A percentile compares a stretch with the other conserved stretches of the same genome.
Conservation (phyloP, 1,139 yeast species). For the Geotrichum siamense region DNA sequence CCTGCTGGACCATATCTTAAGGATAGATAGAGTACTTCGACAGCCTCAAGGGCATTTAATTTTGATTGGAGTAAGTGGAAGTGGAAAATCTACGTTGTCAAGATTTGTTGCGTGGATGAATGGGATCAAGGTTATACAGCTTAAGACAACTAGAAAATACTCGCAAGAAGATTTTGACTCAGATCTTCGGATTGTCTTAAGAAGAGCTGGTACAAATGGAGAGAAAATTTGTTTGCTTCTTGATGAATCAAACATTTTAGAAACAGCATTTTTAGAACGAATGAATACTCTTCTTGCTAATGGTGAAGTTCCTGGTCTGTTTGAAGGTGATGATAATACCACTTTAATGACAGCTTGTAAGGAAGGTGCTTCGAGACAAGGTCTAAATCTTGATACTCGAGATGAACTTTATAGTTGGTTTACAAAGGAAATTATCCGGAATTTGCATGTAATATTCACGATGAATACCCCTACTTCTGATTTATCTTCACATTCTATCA, state of each 20-base stretch:
- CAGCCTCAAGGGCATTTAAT: conserved; percentile 91
- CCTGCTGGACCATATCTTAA: conserved; percentile 62
- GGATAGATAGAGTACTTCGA: conserved; percentile 75
- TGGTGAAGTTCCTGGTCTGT: conserved; percentile 87
- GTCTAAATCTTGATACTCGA: conserved; percentile 57
- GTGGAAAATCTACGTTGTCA: conserved; percentile 73
- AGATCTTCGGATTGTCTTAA: conserved; percentile 50
- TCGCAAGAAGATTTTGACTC: conserved; percentile 59
- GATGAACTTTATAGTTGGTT: conserved; percentile 77
- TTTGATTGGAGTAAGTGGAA: conserved; percentile 75
- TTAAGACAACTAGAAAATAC: conserved; percentile 52
- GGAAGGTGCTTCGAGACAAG: conserved; percentile 54
- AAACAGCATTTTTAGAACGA: conserved; percentile 75
- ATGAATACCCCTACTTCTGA: conserved; percentile 49
- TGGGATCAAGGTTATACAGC: conserved; percentile 57
- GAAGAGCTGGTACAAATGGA: conserved; percentile 46
- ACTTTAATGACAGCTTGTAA: conserved; percentile 50
- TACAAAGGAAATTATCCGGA: conserved; percentile 54
- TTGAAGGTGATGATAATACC: conserved; percentile 64
- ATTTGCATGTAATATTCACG: conserved; percentile 79
- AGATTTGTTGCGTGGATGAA: conserved; percentile 90
- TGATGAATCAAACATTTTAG: conserved; percentile 73
- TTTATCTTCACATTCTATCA: conserved; percentile 42
- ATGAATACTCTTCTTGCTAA: conserved; percentile 90
- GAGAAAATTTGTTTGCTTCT: conserved; percentile 65